Base-by-base conservation (phyloP, 331 rosid genomes). In the Phaseolus coccineus region DNA sequence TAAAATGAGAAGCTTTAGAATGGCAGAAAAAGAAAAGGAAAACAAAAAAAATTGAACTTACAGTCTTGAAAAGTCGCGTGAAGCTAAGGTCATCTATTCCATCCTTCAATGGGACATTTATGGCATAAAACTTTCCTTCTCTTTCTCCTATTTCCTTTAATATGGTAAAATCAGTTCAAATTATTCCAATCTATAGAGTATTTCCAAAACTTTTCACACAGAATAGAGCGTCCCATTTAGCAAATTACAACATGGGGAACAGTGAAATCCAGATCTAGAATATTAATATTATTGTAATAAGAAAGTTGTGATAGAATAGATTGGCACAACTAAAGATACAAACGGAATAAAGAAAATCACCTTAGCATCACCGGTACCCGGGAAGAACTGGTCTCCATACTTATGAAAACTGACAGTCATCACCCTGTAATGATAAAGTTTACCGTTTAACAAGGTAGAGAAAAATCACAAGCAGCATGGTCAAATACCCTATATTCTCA, bases 331-430 rank as follows among this genome's bases (percentile, higher is more conserved):
- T 39, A 46, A 61, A 77, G 68, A 31, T 7, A 50, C 55, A 47
- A 55, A 64, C 51, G 52, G 81, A 73, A 73, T 63, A 76, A 82
- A 74, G 78, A 84, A 81, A 82, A 62, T 87, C 87, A 93, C 98
- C 98, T 95, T 95, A 73, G 91, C 97, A 83, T 93, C 99, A 62
- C 99, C 99, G 3, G 98, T 93, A 74, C 97, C 98, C 0, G 99
- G 99, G 70, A 95, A 95, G 87, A 93, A 95, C 91, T 85, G 19
- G 81, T 95, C 99, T 73, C 99, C 98, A 82, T 71, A 95, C 91
- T 93, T 95, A 91, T 95, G 99, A 87, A 93, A 95, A 73, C 99
- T 95, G 77, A 95, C 97, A 10, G 99, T 95, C 99, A 95, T 95
- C 82, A 95, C 99, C 96, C 98, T 95, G 94, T 73, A 83, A 89